Percentiles rank a stretch among this genome's conserved stretches.
These are phyloP conservation scores for Dactylellina parvicollis DNA, from an alignment of 2,329 filamentous ascomycete species.

Conservation along the genomic window DNA sequence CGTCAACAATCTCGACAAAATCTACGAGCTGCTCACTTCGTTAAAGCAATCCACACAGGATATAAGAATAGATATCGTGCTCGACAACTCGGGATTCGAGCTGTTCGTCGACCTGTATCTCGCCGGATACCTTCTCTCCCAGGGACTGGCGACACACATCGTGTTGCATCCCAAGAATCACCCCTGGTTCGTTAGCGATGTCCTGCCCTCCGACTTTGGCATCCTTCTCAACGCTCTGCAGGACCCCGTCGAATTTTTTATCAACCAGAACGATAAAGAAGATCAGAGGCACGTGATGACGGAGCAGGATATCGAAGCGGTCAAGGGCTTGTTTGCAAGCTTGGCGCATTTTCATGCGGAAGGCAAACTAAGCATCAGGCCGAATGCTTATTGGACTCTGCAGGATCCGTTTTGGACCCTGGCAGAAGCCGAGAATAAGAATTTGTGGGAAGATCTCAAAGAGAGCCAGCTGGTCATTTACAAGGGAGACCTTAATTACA, in stretches of 20 bases:
- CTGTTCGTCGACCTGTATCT: slow-evolving; percentile 94
- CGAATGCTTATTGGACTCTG: slow-evolving; percentile 91
- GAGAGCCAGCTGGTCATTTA: slow-evolving; percentile 88
- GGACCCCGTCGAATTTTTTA: slow-evolving; percentile 80
- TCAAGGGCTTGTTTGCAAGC: slow-evolving; percentile 81
- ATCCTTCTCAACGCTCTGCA: slow-evolving; percentile 84
- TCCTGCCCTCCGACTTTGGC: slow-evolving; percentile 83
- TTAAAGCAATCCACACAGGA: slow-evolving; percentile 74
- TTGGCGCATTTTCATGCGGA: slow-evolving; percentile 84
- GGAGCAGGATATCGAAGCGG: slow-evolving; percentile 72
- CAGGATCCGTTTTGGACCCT: slow-evolving; percentile 89
- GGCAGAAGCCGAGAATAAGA: slow-evolving; percentile 71
- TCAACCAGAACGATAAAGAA: slow-evolving; percentile 73
- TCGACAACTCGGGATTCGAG: slow-evolving; percentile 98
- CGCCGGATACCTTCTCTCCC: slow-evolving; percentile 85
- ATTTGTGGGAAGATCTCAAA: slow-evolving; percentile 80
- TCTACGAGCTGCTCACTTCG: slow-evolving; percentile 74
- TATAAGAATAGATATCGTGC: slow-evolving; percentile 87
- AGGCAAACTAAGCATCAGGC: slow-evolving; percentile 81
- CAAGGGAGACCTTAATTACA: slow-evolving; percentile 97
- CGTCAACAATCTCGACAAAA: slow-evolving; percentile 80
- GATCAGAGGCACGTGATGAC: slow-evolving; percentile 69
- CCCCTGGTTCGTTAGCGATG: slow-evolving; percentile 98
- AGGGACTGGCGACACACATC: slow-evolving; percentile 84
- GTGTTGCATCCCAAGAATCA: slow-evolving; percentile 93